Base-by-base conservation (phyloP, 1,284 basidiomycete genomes). In the Apiotrichum akiyoshidainum region DNA sequence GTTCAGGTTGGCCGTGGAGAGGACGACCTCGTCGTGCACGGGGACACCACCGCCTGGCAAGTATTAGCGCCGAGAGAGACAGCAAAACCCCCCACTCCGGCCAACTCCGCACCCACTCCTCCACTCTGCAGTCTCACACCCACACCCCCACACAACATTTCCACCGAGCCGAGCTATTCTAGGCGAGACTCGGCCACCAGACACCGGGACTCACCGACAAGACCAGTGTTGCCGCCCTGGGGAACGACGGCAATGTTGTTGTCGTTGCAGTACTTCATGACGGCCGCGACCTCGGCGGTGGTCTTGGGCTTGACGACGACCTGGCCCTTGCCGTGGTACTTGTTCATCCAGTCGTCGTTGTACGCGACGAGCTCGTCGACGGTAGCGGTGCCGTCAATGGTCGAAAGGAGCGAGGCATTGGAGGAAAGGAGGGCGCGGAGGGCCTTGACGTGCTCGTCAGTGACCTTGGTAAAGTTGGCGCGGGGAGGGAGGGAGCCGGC, bases 311-410 rank as follows among this genome's bases (percentile, higher is more conserved):
- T 92, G 61, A 98, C 81, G 16, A 99, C 89, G 26, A 92, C 89
- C 34, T 86, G 85, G 21, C 90, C 86, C 42, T 83, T 80, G 21
- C 95, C 96, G 59, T 84, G 84, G 76, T 96, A 98, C 78, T 97
- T 97, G 72, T 89, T 88, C 89, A 98, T 93, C 95, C 95, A 99
- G 77, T 99, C 95, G 67, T 85, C 82, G 77, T 99, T 99, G 82
- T 85, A 97, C 0, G 79, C 81, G 19, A 84, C 83, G 39, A 98
- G 83, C 66, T 97, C 94, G 13, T 87, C 84, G 4, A 59, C 46
- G 7, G 68, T 66, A 10, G 77, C 72, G 1, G 78, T 73, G 2
- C 71, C 74, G 34, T 78, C 72, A 26, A 82, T 60, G 7, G 81
- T 83, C 16, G 80, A 81, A 37, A 83, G 68, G 37, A 83, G 67